Percentiles rank a stretch among this genome's conserved stretches.
Conservation (phyloP, 352 stramenopile species). For the Achlya hypogyna region DNA sequence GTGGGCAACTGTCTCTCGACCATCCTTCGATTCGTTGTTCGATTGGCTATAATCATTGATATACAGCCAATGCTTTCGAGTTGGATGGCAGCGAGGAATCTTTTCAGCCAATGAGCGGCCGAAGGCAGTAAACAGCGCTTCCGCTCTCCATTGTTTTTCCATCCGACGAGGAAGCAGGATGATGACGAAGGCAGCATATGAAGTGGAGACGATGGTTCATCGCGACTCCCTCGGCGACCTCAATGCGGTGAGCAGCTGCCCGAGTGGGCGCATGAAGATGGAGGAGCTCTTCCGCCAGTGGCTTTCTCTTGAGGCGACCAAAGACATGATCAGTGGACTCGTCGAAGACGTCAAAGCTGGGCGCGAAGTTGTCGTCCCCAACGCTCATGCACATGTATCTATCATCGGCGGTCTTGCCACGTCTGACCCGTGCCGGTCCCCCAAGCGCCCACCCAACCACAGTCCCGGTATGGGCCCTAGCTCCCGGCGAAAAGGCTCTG, state of each 20-base stretch:
- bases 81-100: background rate
- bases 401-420: slow-evolving; percentile 7
- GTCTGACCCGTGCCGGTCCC: slow-evolving; percentile 35
- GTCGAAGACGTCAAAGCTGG: slow-evolving; percentile 68
- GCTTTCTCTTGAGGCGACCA: slow-evolving; percentile 78
- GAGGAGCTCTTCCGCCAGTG: slow-evolving; percentile 81
- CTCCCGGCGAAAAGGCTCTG: slow-evolving; percentile 12
- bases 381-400: slow-evolving; percentile 2
- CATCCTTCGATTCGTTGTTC: background rate
- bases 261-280: slow-evolving; percentile 78
- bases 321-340: slow-evolving; percentile 77
- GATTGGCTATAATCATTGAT: background rate
- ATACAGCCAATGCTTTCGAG: slow-evolving; percentile 1
- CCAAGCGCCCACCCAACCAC: slow-evolving; percentile 75
- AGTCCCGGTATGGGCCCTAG: background rate
- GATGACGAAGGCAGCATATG: slow-evolving; percentile 16
- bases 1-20: slow-evolving; percentile 5
- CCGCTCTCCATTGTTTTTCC: background rate
- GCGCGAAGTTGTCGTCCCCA: slow-evolving; percentile 11
- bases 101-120: slow-evolving; percentile 9
- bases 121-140: background rate
- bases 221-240: slow-evolving; percentile 13
- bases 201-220: slow-evolving; percentile 8
- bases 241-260: slow-evolving; percentile 42
- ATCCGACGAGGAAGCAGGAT: slow-evolving; percentile 5